phyloP scores from a whole-genome alignment of 257 asterid species.

The Catharanthus roseus region DNA sequence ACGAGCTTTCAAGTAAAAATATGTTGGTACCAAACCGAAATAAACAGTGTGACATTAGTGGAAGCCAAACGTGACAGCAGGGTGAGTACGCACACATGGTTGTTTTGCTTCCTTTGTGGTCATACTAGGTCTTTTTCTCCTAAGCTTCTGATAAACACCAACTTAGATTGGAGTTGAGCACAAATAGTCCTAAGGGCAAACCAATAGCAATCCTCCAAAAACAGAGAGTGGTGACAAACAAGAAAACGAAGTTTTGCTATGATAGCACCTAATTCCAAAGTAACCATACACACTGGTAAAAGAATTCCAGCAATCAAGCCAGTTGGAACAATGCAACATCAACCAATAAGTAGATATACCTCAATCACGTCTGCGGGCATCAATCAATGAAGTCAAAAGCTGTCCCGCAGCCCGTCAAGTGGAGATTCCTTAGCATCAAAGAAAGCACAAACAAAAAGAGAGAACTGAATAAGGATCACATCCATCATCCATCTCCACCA shows the following conservation, averaged over 20 bases:
- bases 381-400: conserved; percentile 29
- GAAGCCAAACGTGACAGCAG: not conserved
- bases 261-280: not conserved
- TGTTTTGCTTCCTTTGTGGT: not conserved
- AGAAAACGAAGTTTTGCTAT: not conserved
- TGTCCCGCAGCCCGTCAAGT: conserved; percentile 30
- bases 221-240: not conserved
- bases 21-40: not conserved
- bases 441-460: conserved; percentile 3
- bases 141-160: not conserved
- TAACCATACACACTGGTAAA: too few relatives aligned
- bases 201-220: not conserved
- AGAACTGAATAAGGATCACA: conserved; percentile 13
- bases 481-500: conserved; percentile 12
- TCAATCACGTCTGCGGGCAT: conserved; percentile 22
- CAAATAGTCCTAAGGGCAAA: not conserved
- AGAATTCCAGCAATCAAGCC: conserved; percentile 2
- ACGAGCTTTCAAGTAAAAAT: not conserved
- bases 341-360: conserved; percentile 21
- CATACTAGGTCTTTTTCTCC: not conserved
- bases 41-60: not conserved
- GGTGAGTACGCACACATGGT: not conserved
- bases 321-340: not conserved
- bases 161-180: not conserved
- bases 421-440: conserved; percentile 22